Conservation (phyloP, 345 rosid genomes). For the Euphorbia pulcherrima region DNA sequence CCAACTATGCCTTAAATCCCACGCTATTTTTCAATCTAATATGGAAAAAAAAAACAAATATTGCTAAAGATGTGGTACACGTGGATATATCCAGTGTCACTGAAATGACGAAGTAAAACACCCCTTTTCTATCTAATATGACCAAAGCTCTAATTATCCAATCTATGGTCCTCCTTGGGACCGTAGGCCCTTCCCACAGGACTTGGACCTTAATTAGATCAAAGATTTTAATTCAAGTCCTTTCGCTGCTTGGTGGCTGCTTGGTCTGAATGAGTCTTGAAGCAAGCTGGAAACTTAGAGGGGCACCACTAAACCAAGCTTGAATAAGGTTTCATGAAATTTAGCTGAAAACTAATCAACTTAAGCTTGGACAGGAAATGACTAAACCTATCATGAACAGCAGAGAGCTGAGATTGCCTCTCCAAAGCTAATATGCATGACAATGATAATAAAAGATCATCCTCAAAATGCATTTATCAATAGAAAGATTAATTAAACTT, state of each 20-base stretch:
- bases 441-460: neutral
- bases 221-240: neutral
- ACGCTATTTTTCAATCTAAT: too few relatives aligned
- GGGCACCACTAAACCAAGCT: neutral
- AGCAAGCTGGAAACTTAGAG: neutral
- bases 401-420: neutral
- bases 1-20: too few relatives aligned
- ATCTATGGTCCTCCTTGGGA: neutral
- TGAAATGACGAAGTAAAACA: neutral
- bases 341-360: too few relatives aligned
- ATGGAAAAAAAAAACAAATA: neutral
- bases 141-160: neutral
- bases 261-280: neutral
- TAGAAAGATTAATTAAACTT: neutral
- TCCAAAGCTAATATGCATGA: neutral
- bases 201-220: neutral
- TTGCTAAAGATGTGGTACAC: neutral
- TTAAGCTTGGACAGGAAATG: neutral
- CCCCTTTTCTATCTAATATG: neutral
- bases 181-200: neutral
- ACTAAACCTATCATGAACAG: neutral
- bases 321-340: neutral
- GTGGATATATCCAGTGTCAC: neutral
- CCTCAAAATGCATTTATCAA: neutral
- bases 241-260: neutral